Percentiles rank a stretch among this genome's conserved stretches.
Evolutionary conservation across 108 stramenopile genomes (phyloP).

Genomic region (Nitzschia inconspicua): DNA sequence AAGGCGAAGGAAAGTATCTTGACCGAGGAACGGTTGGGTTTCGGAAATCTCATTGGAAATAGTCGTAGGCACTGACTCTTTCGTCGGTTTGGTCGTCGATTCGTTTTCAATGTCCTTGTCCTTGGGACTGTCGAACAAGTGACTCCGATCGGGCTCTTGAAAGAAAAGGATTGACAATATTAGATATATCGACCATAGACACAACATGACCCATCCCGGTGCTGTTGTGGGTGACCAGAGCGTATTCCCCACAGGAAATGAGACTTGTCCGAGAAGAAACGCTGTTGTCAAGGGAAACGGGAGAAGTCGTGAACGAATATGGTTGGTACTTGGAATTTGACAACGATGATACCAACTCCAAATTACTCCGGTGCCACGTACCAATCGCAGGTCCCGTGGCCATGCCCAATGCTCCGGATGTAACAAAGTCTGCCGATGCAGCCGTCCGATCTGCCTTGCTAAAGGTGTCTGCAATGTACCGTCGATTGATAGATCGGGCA

Average conservation of each 20-base stretch:
- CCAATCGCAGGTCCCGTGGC: conserved; percentile 82
- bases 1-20: too few species aligned
- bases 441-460: conserved; percentile 70
- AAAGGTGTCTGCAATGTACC: conserved; percentile 90
- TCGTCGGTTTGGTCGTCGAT: background rate
- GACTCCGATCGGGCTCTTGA: conserved; percentile 63
- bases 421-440: conserved; percentile 84
- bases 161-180: conserved; percentile 51
- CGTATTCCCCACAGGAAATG: background rate
- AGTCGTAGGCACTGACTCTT: background rate
- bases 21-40: too few species aligned
- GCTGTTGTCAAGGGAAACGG: too few species aligned
- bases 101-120: background rate
- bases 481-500: conserved; percentile 83
- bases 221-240: conserved; percentile 56
- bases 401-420: conserved; percentile 83
- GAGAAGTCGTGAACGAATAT: too few species aligned
- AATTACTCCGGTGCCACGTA: too few species aligned
- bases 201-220: conserved; percentile 77
- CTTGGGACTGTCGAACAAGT: conserved; percentile 1
- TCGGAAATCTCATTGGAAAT: background rate
- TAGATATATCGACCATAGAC: conserved; percentile 62
- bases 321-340: too few species aligned
- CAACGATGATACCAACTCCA: too few species aligned
- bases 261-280: background rate